Evolutionary conservation across 129 eudicot species (phyloP), one percentile per base, ranked within the genome.

Genomic region (Arctium minus): DNA sequence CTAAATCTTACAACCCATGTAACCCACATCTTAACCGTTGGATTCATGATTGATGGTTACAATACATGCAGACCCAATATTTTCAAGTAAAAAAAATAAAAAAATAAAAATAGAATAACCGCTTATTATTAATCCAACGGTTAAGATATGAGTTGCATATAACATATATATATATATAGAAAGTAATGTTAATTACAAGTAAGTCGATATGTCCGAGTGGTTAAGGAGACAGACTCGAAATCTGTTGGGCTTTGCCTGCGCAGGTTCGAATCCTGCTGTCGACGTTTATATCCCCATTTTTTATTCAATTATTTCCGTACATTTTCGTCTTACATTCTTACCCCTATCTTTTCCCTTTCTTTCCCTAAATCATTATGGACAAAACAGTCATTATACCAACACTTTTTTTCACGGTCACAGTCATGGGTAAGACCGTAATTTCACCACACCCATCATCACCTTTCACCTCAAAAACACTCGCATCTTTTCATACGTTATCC

Each of bases 211-310:
- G 86, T 83, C 86, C 86, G 82, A 83, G 86, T 83, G 86, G 82
- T 83, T 83, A 83, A 83, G 86, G 86, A 77, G 86, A 83, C 82
- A 83, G 86, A 83, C 86, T 83, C 82, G 86, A 83, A 83, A 83
- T 83, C 86, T 83, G 86, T 83, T 83, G 82, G 86, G 86, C 86
- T 83, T 77, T 83, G 86, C 82, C 86, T 83, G 86, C 86, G 86
- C 86, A 83, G 82, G 86, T 83, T 83, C 86, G 86, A 83, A 83
- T 83, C 86, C 82, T 83, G 86, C 82, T 83, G 86, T 83, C 60
- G 82, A 83, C 86, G 82, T 0, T n/a, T n/a, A n/a, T n/a, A n/a
- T n/a, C n/a, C n/a, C n/a, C n/a, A n/a, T n/a, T 60, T 60, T 56
- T 56, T 50, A 3, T 46, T 9, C 17, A 2, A 10, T 1, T 8